Percentiles rank a stretch among this genome's conserved stretches.
Evolutionary conservation across 1,139 yeast genomes (phyloP).

Genomic region (Suhomyces wounanorum): DNA sequence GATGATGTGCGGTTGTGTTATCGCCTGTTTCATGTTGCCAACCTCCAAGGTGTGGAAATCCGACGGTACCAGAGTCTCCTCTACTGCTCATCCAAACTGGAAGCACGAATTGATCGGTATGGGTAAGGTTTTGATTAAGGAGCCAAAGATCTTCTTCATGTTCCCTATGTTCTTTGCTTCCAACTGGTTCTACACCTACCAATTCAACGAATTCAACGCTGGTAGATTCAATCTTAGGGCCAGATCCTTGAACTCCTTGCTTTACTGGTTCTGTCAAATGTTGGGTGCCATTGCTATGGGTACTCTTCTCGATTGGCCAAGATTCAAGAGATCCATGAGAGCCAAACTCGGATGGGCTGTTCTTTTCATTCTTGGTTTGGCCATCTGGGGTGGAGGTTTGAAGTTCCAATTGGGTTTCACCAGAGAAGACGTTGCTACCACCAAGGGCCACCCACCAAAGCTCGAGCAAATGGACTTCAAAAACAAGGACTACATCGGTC

Average conservation of each 20-base stretch:
- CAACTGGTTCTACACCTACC: constrained; percentile 68
- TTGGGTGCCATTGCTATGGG: constrained; percentile 57
- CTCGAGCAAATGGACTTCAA: constrained; percentile 46
- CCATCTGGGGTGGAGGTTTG: constrained; percentile 65
- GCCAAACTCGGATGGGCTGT: constrained; percentile 50
- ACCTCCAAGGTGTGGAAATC: constrained; percentile 51
- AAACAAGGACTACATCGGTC: constrained; percentile 52
- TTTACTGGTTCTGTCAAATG: constrained; percentile 65
- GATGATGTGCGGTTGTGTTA: constrained; percentile 50
- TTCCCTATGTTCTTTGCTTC: constrained; percentile 66
- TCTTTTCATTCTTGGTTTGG: constrained; percentile 45
- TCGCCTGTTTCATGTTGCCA: constrained; percentile 53
- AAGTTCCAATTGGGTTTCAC: constrained; percentile 50
- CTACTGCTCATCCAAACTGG: constrained; percentile 49
- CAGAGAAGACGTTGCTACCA: constrained; percentile 35
- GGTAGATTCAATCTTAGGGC: constrained; percentile 60
- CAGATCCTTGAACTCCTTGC: constrained; percentile 58
- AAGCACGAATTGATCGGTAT: constrained; percentile 48
- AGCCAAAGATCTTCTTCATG: constrained; percentile 49
- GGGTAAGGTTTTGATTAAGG: constrained; percentile 40
- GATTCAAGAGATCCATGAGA: constrained; percentile 44
- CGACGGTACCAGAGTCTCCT: constrained; percentile 53
- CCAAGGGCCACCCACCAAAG: constrained; percentile 13
- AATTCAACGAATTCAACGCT: constrained; percentile 59
- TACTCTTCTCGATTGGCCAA: constrained; percentile 44